phyloP scores from a whole-genome alignment of 768 basidiomycete genomes.

The Leccinellum rugosiceps region DNA sequence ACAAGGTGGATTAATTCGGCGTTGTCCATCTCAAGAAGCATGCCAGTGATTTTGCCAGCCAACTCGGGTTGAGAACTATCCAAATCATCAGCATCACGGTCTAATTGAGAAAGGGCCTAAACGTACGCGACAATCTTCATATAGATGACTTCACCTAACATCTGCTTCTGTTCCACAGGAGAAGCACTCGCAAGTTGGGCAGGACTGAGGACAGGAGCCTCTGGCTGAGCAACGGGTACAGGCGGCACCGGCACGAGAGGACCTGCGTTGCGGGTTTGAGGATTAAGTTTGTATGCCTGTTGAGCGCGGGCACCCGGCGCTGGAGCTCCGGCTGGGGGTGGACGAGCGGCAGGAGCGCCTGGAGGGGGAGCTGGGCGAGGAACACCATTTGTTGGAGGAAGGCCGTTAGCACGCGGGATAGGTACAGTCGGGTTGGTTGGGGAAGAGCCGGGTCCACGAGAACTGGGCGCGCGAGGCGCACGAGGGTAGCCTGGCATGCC shows the following conservation, averaged over 20 bases:
- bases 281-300: conserved; percentile 33
- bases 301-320: conserved; percentile 38
- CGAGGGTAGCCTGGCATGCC: conserved; percentile 66
- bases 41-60: conserved; percentile 98
- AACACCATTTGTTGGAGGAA: conserved; percentile 53
- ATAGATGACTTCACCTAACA: conserved; percentile 96
- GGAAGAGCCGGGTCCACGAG: conserved; percentile 68
- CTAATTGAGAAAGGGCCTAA: neutral
- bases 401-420: conserved; percentile 63
- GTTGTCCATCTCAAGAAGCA: conserved; percentile 99
- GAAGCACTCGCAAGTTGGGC: conserved; percentile 56
- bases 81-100: conserved; percentile 7
- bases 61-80: conserved; percentile 80
- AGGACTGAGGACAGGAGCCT: conserved; percentile 57
- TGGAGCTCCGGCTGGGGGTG: conserved; percentile 43
- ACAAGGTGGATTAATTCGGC: conserved; percentile 86
- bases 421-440: conserved; percentile 62
- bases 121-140: conserved; percentile 81
- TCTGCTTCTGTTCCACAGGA: conserved; percentile 94
- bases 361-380: conserved; percentile 45
- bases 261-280: conserved; percentile 36
- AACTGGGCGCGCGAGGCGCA: conserved; percentile 55
- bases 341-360: conserved; percentile 42
- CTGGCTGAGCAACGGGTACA: conserved; percentile 43
- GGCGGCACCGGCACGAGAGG: conserved; percentile 32